Percentiles rank a stretch among this genome's conserved stretches.
These are phyloP conservation scores for Colletotrichum somersetense DNA, from an alignment of 2,329 filamentous ascomycete species.

Conservation along the genomic window DNA sequence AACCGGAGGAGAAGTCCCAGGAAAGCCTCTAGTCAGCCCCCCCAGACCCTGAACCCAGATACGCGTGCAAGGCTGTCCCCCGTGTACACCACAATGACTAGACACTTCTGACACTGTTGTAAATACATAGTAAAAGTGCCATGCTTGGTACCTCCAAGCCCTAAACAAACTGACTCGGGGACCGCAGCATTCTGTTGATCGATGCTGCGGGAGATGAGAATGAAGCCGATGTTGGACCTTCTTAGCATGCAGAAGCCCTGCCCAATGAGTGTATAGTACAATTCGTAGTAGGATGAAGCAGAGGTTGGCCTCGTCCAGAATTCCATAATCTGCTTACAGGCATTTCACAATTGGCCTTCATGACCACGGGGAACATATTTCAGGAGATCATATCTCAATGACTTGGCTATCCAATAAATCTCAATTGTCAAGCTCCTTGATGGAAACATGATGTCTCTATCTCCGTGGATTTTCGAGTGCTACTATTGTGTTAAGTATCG, in stretches of 20 bases:
- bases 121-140: no score
- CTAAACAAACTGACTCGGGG: constrained; percentile 26
- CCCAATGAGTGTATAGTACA: neutral
- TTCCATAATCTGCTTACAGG: neutral
- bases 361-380: neutral
- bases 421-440: constrained; percentile 11
- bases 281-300: constrained; percentile 17
- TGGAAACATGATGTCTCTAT: constrained; percentile 24
- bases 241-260: constrained; percentile 24
- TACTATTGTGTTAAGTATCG: no score
- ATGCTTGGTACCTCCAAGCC: neutral
- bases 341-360: neutral
- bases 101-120: no score
- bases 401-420: constrained; percentile 4
- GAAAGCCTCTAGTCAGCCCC: constrained; percentile 1
- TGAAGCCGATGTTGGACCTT: constrained; percentile 27
- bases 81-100: no score
- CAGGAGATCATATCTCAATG: constrained; percentile 10
- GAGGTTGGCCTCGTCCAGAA: neutral
- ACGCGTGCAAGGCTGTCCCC: no score
- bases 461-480: neutral
- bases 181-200: constrained; percentile 27
- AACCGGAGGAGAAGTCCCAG: constrained; percentile 11
- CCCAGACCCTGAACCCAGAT: neutral
- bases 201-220: constrained; percentile 13